Conservation (phyloP, 2,329 filamentous ascomycete species). For the Fusarium tuaranense region DNA sequence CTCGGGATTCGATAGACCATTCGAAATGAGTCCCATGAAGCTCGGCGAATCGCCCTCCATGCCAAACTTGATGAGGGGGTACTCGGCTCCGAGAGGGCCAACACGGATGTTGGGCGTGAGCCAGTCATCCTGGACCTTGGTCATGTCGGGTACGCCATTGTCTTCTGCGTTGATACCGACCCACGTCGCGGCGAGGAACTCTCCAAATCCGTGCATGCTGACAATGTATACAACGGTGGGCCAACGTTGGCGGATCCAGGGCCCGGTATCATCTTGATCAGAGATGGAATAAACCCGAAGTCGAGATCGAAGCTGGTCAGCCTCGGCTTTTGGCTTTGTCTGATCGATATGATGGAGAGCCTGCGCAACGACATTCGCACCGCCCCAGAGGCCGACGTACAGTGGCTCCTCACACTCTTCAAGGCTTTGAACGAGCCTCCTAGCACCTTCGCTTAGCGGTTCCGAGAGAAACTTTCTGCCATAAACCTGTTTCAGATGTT, state of each 20-base stretch:
- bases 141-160: neutral
- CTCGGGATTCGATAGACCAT: constrained; percentile 12
- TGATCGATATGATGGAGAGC: neutral
- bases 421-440: neutral
- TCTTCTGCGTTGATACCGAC: neutral
- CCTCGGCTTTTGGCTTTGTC: neutral
- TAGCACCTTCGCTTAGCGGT: neutral
- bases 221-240: neutral
- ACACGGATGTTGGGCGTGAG: neutral
- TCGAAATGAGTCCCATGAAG: constrained; percentile 5
- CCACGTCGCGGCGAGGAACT: neutral
- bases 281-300: neutral
- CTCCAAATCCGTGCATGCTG: neutral
- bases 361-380: neutral
- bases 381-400: neutral
- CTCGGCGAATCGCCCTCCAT: neutral
- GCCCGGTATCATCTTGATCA: neutral
- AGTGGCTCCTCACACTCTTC: neutral
- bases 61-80: neutral
- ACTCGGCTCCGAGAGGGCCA: neutral
- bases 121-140: neutral
- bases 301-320: neutral
- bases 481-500: neutral
- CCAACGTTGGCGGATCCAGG: neutral
- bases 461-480: neutral